Evolutionary conservation across 192 early-diverging fungal species (phyloP), one percentile per base, ranked within the genome.

Genomic region (Linnemannia zychae): DNA sequence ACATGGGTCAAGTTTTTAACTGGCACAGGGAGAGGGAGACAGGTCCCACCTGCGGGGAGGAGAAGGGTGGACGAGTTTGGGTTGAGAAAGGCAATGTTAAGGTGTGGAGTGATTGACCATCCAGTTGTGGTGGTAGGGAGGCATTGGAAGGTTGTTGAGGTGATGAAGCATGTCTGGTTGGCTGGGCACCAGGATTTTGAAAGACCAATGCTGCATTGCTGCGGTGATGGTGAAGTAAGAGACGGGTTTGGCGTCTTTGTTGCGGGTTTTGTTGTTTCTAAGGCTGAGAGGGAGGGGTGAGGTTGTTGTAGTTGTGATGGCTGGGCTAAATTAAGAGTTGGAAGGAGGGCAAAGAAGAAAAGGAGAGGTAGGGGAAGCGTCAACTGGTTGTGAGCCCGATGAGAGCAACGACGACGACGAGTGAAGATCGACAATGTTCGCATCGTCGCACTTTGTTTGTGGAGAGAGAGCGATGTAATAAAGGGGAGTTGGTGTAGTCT

Each of bases 61-160:
- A 60, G n/a, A 5, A 48, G 74, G 6, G 52, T 67, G 1, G 46
- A 6, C 3, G 69, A 24, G 40, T 44, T 44, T 46, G 69, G 36
- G 38, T 71, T 28, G 4, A 46, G 15, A 15, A 71, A 76, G 63
- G 24, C 6, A 7, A 76, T 28, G 46, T 76, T 67, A 17, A 67
- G 74, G 36, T 34, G 22, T 9, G 52, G 33, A 17, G 44, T 46
- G 74, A 76, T 67, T 24, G 20, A 44, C 63, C 74, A 76, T 24
- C 63, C 74, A 7, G 57, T 63, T 63, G 57, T 31, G 24, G 57
- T 13, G 9, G 24, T 60, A 3, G 24, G 57, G 9, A 13, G n/a
- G 24, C 57, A 60, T 31, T 60, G 24, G 57, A 31, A 31, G 11
- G 57, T 60, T 31, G 57, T 60, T 31, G 57, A 60, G 11, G 28